Percentiles rank a stretch among this genome's conserved stretches.
phyloP scores from a whole-genome alignment of 1,139 yeast genomes.

The Candida sp. region DNA sequence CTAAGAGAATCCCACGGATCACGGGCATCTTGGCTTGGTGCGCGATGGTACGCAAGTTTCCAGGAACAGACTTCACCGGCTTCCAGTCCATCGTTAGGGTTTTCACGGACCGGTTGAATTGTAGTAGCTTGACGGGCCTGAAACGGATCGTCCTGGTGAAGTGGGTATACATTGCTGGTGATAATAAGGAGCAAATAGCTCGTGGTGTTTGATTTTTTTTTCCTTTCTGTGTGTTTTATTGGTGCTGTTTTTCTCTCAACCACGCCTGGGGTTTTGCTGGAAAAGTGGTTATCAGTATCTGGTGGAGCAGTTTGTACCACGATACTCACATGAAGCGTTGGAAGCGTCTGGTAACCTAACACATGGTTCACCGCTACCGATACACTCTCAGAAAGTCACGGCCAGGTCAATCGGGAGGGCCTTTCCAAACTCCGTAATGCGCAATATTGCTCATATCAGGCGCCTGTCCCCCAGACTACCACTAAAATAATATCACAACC shows the following conservation, averaged over 20 bases:
- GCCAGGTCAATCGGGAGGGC: too few relatives aligned
- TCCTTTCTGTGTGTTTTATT: too few relatives aligned
- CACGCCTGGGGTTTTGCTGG: too few relatives aligned
- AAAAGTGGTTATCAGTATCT: too few relatives aligned
- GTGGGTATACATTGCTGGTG: neutral
- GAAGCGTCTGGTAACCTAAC: too few relatives aligned
- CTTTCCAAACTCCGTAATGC: neutral
- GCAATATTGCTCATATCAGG: neutral
- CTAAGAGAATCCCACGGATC: slow-evolving; percentile 55
- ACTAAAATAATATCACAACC: neutral
- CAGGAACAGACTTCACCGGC: slow-evolving; percentile 63
- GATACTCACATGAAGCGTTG: too few relatives aligned
- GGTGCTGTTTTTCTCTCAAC: too few relatives aligned
- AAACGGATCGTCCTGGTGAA: neutral
- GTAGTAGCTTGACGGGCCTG: slow-evolving; percentile 8
- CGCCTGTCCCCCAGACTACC: neutral
- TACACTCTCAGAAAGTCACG: too few relatives aligned
- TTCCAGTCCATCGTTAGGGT: slow-evolving; percentile 88
- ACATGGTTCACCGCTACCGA: too few relatives aligned
- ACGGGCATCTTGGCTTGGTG: slow-evolving; percentile 40
- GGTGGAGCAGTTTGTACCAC: too few relatives aligned
- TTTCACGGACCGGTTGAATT: slow-evolving; percentile 36
- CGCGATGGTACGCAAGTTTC: slow-evolving; percentile 45
- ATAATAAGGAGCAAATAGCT: neutral
- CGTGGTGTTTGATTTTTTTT: neutral